Base-by-base conservation (phyloP, 176 grass and related monocot genomes). In the Lolium rigidum region DNA sequence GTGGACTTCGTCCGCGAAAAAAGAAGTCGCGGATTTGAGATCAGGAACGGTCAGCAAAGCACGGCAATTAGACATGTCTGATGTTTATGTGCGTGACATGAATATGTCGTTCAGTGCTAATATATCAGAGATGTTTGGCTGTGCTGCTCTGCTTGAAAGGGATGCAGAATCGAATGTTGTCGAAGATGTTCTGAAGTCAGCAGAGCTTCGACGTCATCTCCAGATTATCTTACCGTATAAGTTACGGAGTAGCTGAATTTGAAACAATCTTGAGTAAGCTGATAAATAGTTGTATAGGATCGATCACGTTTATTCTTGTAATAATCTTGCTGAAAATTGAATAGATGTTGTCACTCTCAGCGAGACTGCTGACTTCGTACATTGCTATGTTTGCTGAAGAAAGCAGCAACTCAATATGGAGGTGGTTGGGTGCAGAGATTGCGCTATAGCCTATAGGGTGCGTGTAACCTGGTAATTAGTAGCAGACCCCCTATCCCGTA, bases 1-100 rank as follows among this genome's bases (percentile, higher is more conserved):
- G 54, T 76, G 57, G 88, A 80, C 63, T 63, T 82, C 3, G 73
- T 78, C 84, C 11, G 55, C 62, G 35, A 37, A 22, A 90, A 89
- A 58, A 26, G 14, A 86, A 86, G 63, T 82, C 88, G 51, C 41
- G 22, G 65, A 18, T 51, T 72, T 86, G 70, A n/a, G n/a, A 82
- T 76, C 61, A 70, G 43, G 71, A 70, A 46, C 56, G 9, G 59
- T 15, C 37, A 64, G 74, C 47, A 63, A 47, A 79, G 20, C 11
- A 41, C 79, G 10, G 21, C 49, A 17, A 50, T 57, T 60, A 25
- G 58, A 90, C 38, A 39, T 21, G 49, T 69, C 1, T 64, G 38
- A 41, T 78, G 9, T 64, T 22, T 73, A 17, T 64, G 25, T 37
- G 25, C 54, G 56, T 62, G 56, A 9, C 26, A 24, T 15, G 18